These are phyloP conservation scores for Mollisiaceae sp. DNA, from an alignment of 2,329 filamentous ascomycete genomes.

Conservation along the genomic window DNA sequence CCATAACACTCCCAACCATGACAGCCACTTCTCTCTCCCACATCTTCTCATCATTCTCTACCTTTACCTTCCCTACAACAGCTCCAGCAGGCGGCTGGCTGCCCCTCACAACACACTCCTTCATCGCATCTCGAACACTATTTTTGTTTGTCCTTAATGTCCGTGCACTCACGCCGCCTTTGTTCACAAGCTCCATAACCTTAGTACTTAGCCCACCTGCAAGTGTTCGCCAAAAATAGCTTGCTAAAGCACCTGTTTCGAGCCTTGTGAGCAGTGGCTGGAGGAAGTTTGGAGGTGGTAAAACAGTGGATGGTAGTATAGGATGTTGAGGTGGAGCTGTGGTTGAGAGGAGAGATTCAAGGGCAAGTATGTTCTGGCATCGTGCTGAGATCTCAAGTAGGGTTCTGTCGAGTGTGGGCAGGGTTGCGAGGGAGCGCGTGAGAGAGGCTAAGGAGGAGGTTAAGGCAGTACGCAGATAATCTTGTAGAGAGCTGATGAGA, in stretches of 20 bases:
- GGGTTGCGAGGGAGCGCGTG: constrained; percentile 74
- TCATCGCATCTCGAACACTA: constrained; percentile 75
- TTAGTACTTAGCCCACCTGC: constrained; percentile 76
- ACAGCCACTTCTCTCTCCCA: constrained; percentile 95
- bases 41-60: constrained; percentile 52
- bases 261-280: constrained; percentile 76
- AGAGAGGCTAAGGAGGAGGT: constrained; percentile 79
- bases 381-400: constrained; percentile 80
- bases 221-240: constrained; percentile 92
- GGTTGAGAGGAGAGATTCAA: constrained; percentile 76
- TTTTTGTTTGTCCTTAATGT: constrained; percentile 79
- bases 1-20: constrained; percentile 85
- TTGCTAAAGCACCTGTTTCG: constrained; percentile 85
- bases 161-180: constrained; percentile 83
- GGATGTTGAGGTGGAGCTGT: constrained; percentile 73
- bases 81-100: constrained; percentile 68
- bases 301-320: constrained; percentile 51
- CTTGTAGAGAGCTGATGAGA: constrained; percentile 77
- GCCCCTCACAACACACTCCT: constrained; percentile 82
- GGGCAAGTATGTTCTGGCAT: constrained; percentile 89
- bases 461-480: constrained; percentile 80
- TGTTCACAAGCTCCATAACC: constrained; percentile 82
- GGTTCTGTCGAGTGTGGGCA: constrained; percentile 82
- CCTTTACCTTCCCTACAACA: constrained; percentile 69
- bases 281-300: constrained; percentile 59